Evolutionary conservation across 2,329 filamentous ascomycete genomes (phyloP).

Genomic region (Helicocarpus griseus): DNA sequence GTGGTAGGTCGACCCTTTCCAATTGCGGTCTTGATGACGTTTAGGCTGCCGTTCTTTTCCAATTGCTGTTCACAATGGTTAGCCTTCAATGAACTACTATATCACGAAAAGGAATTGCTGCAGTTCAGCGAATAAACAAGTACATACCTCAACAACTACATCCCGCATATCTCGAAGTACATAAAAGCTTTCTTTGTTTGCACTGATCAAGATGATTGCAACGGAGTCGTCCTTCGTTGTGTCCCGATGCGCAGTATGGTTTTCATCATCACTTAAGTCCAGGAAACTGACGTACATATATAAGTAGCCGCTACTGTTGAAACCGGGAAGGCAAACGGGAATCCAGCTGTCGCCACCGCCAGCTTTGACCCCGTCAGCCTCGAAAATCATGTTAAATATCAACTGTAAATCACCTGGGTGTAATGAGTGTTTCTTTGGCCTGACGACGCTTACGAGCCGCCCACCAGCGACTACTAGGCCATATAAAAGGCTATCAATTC

Average conservation of each 20-base stretch:
- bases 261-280: slow-evolving; percentile 45
- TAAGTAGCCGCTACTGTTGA: slow-evolving; percentile 91
- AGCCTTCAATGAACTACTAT: slow-evolving; percentile 12
- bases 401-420: slow-evolving; percentile 93
- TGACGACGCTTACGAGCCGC: slow-evolving; percentile 84
- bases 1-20: slow-evolving; percentile 60
- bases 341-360: slow-evolving; percentile 98
- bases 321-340: slow-evolving; percentile 86
- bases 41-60: slow-evolving; percentile 63
- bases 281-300: slow-evolving; percentile 99
- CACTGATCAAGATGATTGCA: slow-evolving; percentile 86
- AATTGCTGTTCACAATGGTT: slow-evolving; percentile 47
- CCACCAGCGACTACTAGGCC: slow-evolving; percentile 89
- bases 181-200: slow-evolving; percentile 90
- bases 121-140: neutral
- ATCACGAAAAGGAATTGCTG: neutral
- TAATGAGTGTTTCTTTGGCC: slow-evolving; percentile 87
- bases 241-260: slow-evolving; percentile 32
- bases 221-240: slow-evolving; percentile 56
- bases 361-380: slow-evolving; percentile 81
- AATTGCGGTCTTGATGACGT: slow-evolving; percentile 63
- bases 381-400: slow-evolving; percentile 99
- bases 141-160: slow-evolving; percentile 45
- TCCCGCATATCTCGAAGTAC: slow-evolving; percentile 66
- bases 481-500: slow-evolving; percentile 72